Base-by-base conservation (phyloP, 805 yeast genomes). In the Priceomyces haplophilus region DNA sequence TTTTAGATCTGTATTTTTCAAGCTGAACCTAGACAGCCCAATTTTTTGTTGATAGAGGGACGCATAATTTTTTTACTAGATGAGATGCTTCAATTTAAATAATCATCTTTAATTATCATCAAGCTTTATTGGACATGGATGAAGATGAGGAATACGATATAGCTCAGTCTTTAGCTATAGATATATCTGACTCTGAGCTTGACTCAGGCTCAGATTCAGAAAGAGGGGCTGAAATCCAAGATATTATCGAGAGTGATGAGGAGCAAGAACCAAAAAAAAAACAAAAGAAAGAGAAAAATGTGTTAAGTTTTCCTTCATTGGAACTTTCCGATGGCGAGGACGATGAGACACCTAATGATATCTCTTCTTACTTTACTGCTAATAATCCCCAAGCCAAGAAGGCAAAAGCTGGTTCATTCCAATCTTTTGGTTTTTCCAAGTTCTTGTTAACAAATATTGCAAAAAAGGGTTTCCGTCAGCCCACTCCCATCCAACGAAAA, bases 401-500 rank as follows among this genome's bases (percentile, higher is more conserved):
- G 55, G 82, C 80, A 35, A 82, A 85, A 59, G 76, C 76, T 40
- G 96, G 97, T 30, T 78, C 95, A 19, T 91, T 91, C 70, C 88
- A 88, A 3, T 83, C 95, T 36, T 86, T 91, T 67, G 97, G 98
- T 1, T 73, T 93, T 38, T 84, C 95, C 12, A 84, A 83, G 57
- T 69, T 76, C 41, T 62, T 90, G 4, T 58, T 89, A 45, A 64
- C 73, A 17, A 91, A 88, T 54, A 83, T 93, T 42, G 59, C 78
- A 43, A 82, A 80, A 47, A 90, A 88, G 58, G 99, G 99, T 0
- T 93, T 82, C 68, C 84, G 80, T 51, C 93, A 85, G 51, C 99
- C 99, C 11, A 93, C 99, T 0, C 99, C 99, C 1, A 93, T 93
- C 62, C 99, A 93, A 67, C 76, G 99, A 50, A 93, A 91, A 60